Base-by-base conservation (phyloP, 768 basidiomycete species). In the Termitomyces sp. region DNA sequence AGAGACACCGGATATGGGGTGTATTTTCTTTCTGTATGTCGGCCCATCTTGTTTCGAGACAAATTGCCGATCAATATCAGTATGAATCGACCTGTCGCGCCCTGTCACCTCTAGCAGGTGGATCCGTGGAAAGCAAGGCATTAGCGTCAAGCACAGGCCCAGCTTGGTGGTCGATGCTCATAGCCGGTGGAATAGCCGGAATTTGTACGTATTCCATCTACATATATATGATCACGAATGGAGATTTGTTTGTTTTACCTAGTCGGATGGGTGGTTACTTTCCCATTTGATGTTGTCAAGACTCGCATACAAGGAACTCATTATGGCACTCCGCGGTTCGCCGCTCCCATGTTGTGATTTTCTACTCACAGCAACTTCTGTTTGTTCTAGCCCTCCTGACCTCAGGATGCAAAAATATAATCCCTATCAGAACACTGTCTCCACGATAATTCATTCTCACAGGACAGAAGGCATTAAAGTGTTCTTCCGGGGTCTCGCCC, bases 251-350 rank as follows among this genome's bases (percentile, higher is more conserved):
- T 35, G 10, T 42, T 41, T 6, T 47, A 41, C 40, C n/a, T 15
- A 79, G 79, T 79, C 9, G 89, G 89, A 9, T 95, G 92, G 92
- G 38, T 85, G 0, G 76, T 74, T 2, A 95, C 93, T 1, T 97
- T 96, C 68, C 91, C 92, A 2, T 75, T 94, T 54, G 94, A 97
- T 65, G 88, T 94, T 3, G 78, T 95, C 59, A 96, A 97, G 73
- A 95, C 94, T 14, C 83, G 93, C 5, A 82, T 94, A 63, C 94
- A 97, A 68, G 82, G 82, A 30, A 75, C 68, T 38, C 65, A 71
- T 37, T 62, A 64, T 12, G 30, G 38, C 37, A 30, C 2, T 31
- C 5, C 38, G 23, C 28, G 35, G 26, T 45, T 47, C 15, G 45
- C 23, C 54, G 28, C 54, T 31, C 42, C 14, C 38, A 51, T 51